Conservation (phyloP, 2,329 filamentous ascomycete species). For the Ceratocystis cacaofunesta region DNA sequence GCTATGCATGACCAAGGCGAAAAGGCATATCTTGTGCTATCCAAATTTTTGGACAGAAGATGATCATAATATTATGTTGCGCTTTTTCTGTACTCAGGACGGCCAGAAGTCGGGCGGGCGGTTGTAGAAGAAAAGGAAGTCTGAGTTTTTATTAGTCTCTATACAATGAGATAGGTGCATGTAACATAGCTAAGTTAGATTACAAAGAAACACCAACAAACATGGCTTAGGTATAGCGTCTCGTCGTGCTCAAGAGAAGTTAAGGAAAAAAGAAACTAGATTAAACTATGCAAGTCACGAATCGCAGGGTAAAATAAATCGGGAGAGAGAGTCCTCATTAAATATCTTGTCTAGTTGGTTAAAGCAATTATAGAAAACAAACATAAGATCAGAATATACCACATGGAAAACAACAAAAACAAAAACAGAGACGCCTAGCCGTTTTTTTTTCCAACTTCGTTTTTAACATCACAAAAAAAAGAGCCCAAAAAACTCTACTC, state of each 20-base stretch:
- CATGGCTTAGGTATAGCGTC: too few relatives aligned
- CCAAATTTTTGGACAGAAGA: not conserved
- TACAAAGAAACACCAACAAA: too few relatives aligned
- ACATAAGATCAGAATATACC: not conserved
- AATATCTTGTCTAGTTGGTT: not conserved
- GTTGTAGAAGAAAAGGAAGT: not conserved
- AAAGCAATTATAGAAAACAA: constrained; percentile 1
- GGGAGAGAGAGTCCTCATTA: not conserved
- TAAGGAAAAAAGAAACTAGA: too few relatives aligned
- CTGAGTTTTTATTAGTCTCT: not conserved
- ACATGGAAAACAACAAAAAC: not conserved
- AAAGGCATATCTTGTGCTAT: not conserved
- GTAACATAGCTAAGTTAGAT: too few relatives aligned
- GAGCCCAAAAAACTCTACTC: not conserved
- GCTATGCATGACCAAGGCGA: too few relatives aligned
- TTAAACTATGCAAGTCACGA: not conserved
- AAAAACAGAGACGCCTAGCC: not conserved
- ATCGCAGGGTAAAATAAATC: not conserved
- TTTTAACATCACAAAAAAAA: not conserved
- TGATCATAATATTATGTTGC: not conserved
- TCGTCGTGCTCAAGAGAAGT: too few relatives aligned
- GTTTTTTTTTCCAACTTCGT: not conserved
- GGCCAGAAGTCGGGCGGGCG: not conserved
- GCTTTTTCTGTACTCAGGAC: not conserved
- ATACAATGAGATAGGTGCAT: too few relatives aligned